Evolutionary conservation across 23 red algal genomes (phyloP).

Genomic region (Gracilaria gracilis): DNA sequence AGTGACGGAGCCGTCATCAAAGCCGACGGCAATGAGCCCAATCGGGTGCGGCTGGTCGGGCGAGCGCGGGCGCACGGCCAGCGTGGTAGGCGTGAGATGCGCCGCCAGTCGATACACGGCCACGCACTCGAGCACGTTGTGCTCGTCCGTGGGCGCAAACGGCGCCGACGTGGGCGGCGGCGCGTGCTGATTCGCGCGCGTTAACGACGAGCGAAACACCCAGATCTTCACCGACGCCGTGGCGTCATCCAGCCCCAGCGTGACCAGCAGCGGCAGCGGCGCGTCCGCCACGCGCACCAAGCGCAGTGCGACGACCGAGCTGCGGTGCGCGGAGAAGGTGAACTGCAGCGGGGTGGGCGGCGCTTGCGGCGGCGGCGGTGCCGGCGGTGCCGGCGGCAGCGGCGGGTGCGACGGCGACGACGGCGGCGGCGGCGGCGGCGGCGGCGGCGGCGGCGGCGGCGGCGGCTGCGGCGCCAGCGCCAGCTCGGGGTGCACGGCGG

Average conservation of each 20-base stretch:
- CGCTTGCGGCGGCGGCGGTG: no score
- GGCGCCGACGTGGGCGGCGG: not conserved
- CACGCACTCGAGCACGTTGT: conserved; percentile 36
- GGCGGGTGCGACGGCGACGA: conserved; percentile 33
- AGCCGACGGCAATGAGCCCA: conserved; percentile 55
- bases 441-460: conserved; percentile 27
- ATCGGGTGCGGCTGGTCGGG: not conserved
- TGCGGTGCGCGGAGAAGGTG: conserved; percentile 55
- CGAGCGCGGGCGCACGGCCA: conserved; percentile 19
- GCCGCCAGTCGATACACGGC: conserved; percentile 38
- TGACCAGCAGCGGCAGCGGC: conserved; percentile 34
- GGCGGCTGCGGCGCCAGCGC: not conserved
- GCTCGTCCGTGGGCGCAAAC: conserved; percentile 11
- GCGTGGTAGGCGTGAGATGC: conserved; percentile 35
- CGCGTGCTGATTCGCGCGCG: not conserved
- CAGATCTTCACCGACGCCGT: conserved; percentile 38
- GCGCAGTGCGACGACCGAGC: conserved; percentile 24
- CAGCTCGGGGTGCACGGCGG: conserved; percentile 26
- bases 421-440: conserved; percentile 5
- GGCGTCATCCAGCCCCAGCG: conserved; percentile 48
- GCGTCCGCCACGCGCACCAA: conserved; percentile 20
- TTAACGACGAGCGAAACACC: conserved; percentile 8
- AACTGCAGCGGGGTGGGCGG: conserved; percentile 32
- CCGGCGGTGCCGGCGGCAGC: not conserved
- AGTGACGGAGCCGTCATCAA: conserved; percentile 62